phyloP scores from a whole-genome alignment of 2,329 filamentous ascomycete species.

The Karstenula rhodostoma region DNA sequence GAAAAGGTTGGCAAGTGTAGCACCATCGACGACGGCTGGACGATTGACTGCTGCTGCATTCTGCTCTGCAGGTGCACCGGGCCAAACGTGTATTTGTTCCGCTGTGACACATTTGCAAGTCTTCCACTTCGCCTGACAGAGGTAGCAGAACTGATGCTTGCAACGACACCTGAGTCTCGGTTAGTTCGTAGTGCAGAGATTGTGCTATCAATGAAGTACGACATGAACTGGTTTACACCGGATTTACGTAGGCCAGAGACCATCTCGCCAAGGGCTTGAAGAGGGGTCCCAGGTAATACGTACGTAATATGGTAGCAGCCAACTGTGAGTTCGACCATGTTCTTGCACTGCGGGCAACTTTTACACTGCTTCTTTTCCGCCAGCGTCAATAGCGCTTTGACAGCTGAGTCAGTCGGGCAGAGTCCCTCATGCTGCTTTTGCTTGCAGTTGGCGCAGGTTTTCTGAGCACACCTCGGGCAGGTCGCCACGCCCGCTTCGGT shows the following conservation, averaged over 20 bases:
- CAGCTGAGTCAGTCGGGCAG: conserved; percentile 22
- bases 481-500: conserved; percentile 17
- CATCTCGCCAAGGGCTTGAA: too few relatives aligned
- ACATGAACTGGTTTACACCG: too few relatives aligned
- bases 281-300: too few relatives aligned
- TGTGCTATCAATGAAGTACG: too few relatives aligned
- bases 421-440: conserved; percentile 17
- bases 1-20: too few relatives aligned
- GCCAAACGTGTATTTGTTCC: conserved; percentile 17
- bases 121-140: conserved; percentile 60
- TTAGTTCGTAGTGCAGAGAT: background rate
- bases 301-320: conserved; percentile 31
- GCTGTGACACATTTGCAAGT: conserved; percentile 20
- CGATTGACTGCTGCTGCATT: background rate
- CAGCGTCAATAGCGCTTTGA: conserved; percentile 18
- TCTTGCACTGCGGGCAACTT: conserved; percentile 24
- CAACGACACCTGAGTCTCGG: conserved; percentile 51
- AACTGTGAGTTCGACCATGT: conserved; percentile 23
- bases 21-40: too few relatives aligned
- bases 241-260: too few relatives aligned
- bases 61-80: background rate
- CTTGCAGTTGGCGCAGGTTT: conserved; percentile 23
- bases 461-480: conserved; percentile 15
- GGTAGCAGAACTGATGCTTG: conserved; percentile 74
- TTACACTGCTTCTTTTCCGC: conserved; percentile 24